Conservation (phyloP, 192 early-diverging fungal species). For the Rhizophagus prolifer region DNA sequence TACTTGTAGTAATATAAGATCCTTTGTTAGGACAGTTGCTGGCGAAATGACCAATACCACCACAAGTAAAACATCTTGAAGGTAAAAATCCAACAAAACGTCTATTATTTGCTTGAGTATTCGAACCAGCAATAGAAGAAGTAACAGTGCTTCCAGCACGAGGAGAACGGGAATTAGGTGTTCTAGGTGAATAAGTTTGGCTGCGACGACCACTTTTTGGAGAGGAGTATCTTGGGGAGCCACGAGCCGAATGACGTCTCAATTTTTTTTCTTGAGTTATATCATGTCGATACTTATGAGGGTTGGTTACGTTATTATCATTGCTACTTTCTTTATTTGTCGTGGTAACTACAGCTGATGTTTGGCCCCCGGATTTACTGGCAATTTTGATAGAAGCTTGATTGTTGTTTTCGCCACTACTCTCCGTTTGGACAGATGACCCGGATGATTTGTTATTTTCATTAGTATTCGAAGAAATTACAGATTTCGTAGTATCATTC, state of each 20-base stretch:
- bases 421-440: background rate
- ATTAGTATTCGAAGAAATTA: background rate
- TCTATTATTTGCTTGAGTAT: background rate
- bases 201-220: background rate
- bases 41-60: conserved; percentile 15
- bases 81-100: conserved; percentile 17
- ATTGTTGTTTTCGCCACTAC: background rate
- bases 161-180: background rate
- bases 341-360: too few relatives aligned
- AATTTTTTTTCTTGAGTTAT: background rate
- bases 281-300: background rate
- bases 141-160: background rate
- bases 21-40: conserved; percentile 11
- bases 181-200: background rate
- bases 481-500: background rate
- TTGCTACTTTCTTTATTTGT: background rate
- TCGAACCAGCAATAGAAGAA: background rate
- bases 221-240: background rate
- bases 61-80: conserved; percentile 18
- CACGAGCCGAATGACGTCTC: background rate
- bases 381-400: background rate
- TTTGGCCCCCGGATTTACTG: background rate
- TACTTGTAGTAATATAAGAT: background rate
- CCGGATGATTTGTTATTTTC: background rate
- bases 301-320: background rate